Evolutionary conservation across 441 rosid species (phyloP), one percentile per base, ranked within the genome.

Genomic region (Aquilaria agallochum): DNA sequence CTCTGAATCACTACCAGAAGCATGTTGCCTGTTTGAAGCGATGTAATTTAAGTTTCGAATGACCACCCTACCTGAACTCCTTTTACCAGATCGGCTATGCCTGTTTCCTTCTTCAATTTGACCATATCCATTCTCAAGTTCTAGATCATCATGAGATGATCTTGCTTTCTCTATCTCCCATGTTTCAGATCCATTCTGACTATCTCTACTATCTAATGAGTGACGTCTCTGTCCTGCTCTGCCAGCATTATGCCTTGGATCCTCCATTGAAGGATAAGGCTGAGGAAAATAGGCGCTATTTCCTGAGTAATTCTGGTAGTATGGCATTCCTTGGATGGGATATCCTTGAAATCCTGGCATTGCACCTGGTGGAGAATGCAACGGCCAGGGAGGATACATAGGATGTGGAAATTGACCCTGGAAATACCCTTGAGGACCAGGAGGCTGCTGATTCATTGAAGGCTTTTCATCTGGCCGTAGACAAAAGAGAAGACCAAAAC

Each of bases 41-140:
- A 91, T 79, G 73, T 88, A 95, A 59, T 95, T 95, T 52, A 95
- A 75, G 80, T 91, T 95, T 50, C 91, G 83, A 66, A 95, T 88
- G 64, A 91, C 95, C 62, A 95, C 96, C 78, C 32, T 79, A 31
- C 94, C 91, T 4, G 98, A 78, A 59, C 82, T 76, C 69, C 80
- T 86, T 75, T 83, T 86, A 66, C 81, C 72, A 27, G 94, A 83
- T 60, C 76, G 70, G 65, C 79, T 59, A 33, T 74, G 63, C 67
- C 66, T 83, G 67, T 72, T 85, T 64, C 69, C 60, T 58, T 55
- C 31, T 70, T 65, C 78, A 62, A 34, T 68, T 55, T 54, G 65
- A 10, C 56, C 68, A 72, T 66, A 59, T 68, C 69, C 80, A 56
- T 77, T 75, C 33, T 72, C 83, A 65, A 71, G 53, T 67, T 83